phyloP scores from a whole-genome alignment of 108 stramenopile species.

The Skeletonema grethae region DNA sequence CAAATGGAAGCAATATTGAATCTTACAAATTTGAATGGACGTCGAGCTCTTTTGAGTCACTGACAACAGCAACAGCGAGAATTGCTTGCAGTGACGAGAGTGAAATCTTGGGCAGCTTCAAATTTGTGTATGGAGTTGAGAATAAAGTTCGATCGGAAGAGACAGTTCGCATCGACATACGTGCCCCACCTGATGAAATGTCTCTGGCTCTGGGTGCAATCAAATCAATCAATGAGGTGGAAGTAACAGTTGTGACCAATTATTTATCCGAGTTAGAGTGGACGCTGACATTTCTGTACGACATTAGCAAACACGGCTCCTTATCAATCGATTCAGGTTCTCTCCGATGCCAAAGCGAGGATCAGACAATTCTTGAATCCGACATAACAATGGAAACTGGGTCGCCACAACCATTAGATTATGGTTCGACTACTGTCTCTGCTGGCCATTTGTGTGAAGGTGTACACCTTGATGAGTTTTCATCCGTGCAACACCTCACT shows the following conservation, averaged over 20 bases:
- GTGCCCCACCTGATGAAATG: constrained; percentile 25
- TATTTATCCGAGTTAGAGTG: constrained; percentile 24
- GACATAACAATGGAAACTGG: constrained; percentile 8
- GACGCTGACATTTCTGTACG: constrained; percentile 25
- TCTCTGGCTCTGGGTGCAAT: constrained; percentile 22
- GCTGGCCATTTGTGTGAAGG: constrained; percentile 34
- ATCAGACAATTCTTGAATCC: constrained; percentile 16
- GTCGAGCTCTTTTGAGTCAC: constrained; percentile 24
- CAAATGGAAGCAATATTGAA: constrained; percentile 37
- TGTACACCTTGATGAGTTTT: constrained; percentile 34
- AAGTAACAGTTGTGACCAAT: constrained; percentile 17
- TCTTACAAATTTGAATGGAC: constrained; percentile 65
- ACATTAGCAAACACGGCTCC: constrained; percentile 17
- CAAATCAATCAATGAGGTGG: constrained; percentile 16
- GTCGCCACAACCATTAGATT: constrained; percentile 18
- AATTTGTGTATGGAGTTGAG: constrained; percentile 32
- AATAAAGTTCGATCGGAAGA: constrained; percentile 3
- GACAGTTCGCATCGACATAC: constrained; percentile 25
- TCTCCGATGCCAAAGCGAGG: constrained; percentile 42
- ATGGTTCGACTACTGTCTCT: constrained; percentile 28
- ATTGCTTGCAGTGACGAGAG: constrained; percentile 33
- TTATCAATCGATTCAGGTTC: constrained; percentile 25
- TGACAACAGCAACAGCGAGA: constrained; percentile 15
- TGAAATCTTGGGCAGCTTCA: constrained; percentile 26
- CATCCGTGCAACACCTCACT: constrained; percentile 29